Conservation (phyloP, 768 basidiomycete species). For the Pulveroboletus ravenelii region DNA sequence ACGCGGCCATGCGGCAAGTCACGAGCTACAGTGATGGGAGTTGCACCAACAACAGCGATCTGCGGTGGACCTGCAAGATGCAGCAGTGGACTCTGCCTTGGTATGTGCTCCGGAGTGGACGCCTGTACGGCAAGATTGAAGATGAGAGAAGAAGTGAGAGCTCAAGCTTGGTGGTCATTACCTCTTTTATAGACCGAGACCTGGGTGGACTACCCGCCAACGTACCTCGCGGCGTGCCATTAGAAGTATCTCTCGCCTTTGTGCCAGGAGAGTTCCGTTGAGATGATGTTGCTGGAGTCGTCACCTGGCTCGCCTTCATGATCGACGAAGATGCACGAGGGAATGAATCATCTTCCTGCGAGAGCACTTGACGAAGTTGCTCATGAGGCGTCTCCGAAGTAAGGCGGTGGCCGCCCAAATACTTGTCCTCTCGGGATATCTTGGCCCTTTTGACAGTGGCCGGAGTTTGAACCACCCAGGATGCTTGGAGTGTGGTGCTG, state of each 20-base stretch:
- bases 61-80: constrained; percentile 22
- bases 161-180: constrained; percentile 1
- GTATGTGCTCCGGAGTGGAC: constrained; percentile 18
- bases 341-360: constrained; percentile 23
- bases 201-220: constrained; percentile 22
- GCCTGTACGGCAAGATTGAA: constrained; percentile 7
- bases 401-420: constrained; percentile 18
- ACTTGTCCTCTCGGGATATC: constrained; percentile 29
- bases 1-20: constrained; percentile 24
- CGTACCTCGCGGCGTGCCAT: constrained; percentile 22
- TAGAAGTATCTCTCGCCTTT: constrained; percentile 12
- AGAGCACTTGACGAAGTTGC: constrained; percentile 32
- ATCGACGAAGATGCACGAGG: constrained; percentile 24
- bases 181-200: constrained; percentile 24
- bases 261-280: constrained; percentile 23
- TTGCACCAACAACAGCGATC: constrained; percentile 30
- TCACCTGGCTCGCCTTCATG: constrained; percentile 25
- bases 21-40: constrained; percentile 15
- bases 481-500: constrained; percentile 23
- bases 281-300: constrained; percentile 20
- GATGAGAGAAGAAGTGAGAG: constrained; percentile 7
- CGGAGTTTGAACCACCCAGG: constrained; percentile 32
- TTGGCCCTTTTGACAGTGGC: constrained; percentile 16
- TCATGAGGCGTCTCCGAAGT: constrained; percentile 21
- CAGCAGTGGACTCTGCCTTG: constrained; percentile 7